phyloP scores from a whole-genome alignment of 163 green algal genomes.

The Trebouxiophyceae sp. region DNA sequence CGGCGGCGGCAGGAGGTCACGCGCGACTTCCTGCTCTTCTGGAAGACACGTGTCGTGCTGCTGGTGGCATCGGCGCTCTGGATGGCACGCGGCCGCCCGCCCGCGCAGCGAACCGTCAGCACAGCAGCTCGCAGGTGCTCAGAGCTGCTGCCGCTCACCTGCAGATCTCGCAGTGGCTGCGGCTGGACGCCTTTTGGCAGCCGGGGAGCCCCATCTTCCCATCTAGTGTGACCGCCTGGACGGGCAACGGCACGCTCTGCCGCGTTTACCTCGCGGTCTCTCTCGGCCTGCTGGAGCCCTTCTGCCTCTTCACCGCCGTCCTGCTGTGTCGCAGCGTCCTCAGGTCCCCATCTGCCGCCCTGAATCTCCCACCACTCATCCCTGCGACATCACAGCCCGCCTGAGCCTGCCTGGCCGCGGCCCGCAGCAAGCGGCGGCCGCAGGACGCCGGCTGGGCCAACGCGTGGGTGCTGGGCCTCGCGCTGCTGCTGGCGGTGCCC shows the following conservation, averaged over 20 bases:
- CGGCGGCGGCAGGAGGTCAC: background rate
- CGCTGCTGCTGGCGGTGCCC: background rate
- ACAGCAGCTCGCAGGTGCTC: background rate
- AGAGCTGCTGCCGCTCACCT: background rate
- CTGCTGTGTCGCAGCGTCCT: slow-evolving; percentile 17
- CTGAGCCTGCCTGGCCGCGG: no score
- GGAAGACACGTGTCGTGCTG: slow-evolving; percentile 11
- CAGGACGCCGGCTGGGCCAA: background rate
- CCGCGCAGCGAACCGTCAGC: no score
- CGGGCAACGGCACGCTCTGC: slow-evolving; percentile 15
- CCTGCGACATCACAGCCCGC: no score
- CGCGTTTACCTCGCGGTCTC: slow-evolving; percentile 22
- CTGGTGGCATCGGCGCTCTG: slow-evolving; percentile 8
- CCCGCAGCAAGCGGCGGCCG: background rate
- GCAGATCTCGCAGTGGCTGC: slow-evolving; percentile 22
- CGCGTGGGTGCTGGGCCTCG: background rate
- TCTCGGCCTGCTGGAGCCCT: slow-evolving; percentile 19
- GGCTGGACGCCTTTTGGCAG: slow-evolving; percentile 17
- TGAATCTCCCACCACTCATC: background rate
- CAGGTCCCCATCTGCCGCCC: slow-evolving; percentile 4
- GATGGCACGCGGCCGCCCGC: no score
- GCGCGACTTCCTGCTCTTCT: slow-evolving; percentile 16
- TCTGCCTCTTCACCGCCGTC: slow-evolving; percentile 15
- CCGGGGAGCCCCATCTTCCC: slow-evolving; percentile 8
- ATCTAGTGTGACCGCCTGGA: slow-evolving; percentile 9